Conservation (phyloP, 1,284 basidiomycete genomes). For the Trametes polyzona region DNA sequence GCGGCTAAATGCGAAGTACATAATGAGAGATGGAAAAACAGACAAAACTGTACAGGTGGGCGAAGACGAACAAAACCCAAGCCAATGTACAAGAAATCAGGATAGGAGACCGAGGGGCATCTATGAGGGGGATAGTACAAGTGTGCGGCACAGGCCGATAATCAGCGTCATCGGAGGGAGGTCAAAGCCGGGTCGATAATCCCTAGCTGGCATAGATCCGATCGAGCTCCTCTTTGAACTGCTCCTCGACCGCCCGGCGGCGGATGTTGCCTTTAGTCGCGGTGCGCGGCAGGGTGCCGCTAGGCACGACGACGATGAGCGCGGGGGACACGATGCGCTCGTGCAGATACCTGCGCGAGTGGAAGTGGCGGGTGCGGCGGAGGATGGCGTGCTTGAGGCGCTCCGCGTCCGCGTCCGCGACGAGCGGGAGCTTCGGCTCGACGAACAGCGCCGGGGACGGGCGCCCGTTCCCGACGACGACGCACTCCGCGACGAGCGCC, state of each 20-base stretch:
- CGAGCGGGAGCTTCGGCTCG: conserved; percentile 42
- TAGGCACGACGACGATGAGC: conserved; percentile 61
- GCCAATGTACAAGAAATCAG: not conserved
- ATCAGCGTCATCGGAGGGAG: not conserved
- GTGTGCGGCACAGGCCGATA: not conserved
- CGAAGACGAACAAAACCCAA: not conserved
- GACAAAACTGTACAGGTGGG: not conserved
- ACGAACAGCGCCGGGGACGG: conserved; percentile 70
- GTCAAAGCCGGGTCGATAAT: conserved; percentile 12
- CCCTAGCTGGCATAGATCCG: conserved; percentile 40
- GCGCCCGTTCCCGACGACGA: conserved; percentile 67
- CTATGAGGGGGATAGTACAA: not conserved
- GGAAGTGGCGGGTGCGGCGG: conserved; percentile 65
- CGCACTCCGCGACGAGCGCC: conserved; percentile 59
- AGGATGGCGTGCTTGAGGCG: conserved; percentile 65
- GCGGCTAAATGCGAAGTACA: no score
- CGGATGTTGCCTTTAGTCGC: conserved; percentile 75
- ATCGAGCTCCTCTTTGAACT: conserved; percentile 54
- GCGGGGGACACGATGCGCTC: conserved; percentile 60
- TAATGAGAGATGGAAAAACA: not conserved
- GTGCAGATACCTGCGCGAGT: conserved; percentile 66
- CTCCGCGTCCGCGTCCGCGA: conserved; percentile 20
- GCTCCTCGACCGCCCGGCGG: conserved; percentile 63
- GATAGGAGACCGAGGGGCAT: not conserved
- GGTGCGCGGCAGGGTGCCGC: conserved; percentile 62